Evolutionary conservation across 1,284 basidiomycete species (phyloP).

Genomic region (Cryptococcus sp.): DNA sequence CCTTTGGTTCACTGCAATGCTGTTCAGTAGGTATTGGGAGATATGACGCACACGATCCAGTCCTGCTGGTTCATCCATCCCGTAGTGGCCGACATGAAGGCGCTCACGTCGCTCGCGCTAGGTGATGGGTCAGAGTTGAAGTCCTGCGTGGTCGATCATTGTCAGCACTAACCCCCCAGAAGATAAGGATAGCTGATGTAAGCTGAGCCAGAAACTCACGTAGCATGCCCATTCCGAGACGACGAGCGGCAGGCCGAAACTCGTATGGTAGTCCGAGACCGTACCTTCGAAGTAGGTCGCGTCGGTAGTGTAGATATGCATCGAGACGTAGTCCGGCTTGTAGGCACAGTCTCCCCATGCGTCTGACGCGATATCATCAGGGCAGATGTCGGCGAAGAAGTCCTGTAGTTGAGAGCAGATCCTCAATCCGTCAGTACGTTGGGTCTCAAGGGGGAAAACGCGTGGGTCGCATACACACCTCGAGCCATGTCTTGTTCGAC

Average conservation of each 20-base stretch:
- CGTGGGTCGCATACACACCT: constrained; percentile 10
- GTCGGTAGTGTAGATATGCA: constrained; percentile 26
- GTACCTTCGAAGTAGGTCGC: constrained; percentile 15
- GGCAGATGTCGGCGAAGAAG: constrained; percentile 31
- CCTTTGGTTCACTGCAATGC: not conserved
- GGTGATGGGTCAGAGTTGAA: constrained; percentile 4
- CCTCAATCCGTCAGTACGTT: no score
- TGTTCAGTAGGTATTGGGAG: constrained; percentile 8
- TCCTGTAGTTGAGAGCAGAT: constrained; percentile 8
- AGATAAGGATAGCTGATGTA: not conserved
- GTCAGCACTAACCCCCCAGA: not conserved
- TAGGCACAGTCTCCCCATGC: constrained; percentile 19
- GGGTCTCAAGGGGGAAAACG: no score
- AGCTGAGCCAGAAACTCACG: constrained; percentile 8
- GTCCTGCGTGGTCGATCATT: constrained; percentile 1
- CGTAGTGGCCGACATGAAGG: constrained; percentile 31
- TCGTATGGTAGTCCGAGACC: constrained; percentile 16
- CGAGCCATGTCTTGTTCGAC: constrained; percentile 24
- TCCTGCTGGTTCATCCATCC: constrained; percentile 38
- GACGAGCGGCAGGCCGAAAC: constrained; percentile 20
- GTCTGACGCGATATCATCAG: constrained; percentile 12
- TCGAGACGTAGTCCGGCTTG: constrained; percentile 26
- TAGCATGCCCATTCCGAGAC: constrained; percentile 25
- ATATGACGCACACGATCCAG: constrained; percentile 30
- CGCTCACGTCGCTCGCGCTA: constrained; percentile 11